Conservation (phyloP, 2,329 filamentous ascomycete species). For the Teratosphaeria zuluensis region DNA sequence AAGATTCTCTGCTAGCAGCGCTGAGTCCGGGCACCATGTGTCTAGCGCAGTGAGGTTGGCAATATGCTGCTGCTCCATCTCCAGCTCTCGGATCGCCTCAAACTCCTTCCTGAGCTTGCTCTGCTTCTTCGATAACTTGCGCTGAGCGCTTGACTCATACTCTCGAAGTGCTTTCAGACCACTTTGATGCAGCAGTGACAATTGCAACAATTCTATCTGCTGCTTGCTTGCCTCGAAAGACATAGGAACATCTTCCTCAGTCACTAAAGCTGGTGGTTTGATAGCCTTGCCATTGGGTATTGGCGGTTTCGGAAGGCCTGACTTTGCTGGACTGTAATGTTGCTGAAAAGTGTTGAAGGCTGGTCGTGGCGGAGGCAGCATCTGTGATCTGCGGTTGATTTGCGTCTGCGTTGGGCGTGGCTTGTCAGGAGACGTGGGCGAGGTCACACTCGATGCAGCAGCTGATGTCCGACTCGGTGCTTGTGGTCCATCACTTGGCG, state of each 20-base stretch:
- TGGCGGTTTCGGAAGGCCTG: conserved; percentile 51
- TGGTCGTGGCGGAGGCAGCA: conserved; percentile 33
- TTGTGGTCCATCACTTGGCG: conserved; percentile 8
- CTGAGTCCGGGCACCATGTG: conserved; percentile 38
- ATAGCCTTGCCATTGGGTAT: conserved; percentile 47
- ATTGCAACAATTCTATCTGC: conserved; percentile 56
- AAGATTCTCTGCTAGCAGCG: conserved; percentile 45
- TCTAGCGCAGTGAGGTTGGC: conserved; percentile 45
- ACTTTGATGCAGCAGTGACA: conserved; percentile 54
- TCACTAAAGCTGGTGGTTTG: conserved; percentile 31
- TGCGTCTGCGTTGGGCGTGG: background rate
- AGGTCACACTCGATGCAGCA: conserved; percentile 4
- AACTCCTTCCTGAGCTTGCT: conserved; percentile 20
- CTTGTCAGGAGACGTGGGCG: conserved; percentile 2
- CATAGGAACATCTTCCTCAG: conserved; percentile 33
- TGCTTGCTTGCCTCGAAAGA: conserved; percentile 18
- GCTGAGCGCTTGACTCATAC: conserved; percentile 50
- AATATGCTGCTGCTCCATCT: conserved; percentile 30
- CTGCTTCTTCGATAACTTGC: conserved; percentile 19
- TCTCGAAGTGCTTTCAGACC: conserved; percentile 35
- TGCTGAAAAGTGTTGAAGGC: conserved; percentile 56
- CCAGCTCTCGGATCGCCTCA: conserved; percentile 25
- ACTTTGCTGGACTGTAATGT: conserved; percentile 57
- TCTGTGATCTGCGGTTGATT: conserved; percentile 13
- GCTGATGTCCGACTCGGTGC: conserved; percentile 4